These are phyloP conservation scores for Auricularia heimuer DNA, from an alignment of 768 basidiomycete genomes.

Conservation along the genomic window DNA sequence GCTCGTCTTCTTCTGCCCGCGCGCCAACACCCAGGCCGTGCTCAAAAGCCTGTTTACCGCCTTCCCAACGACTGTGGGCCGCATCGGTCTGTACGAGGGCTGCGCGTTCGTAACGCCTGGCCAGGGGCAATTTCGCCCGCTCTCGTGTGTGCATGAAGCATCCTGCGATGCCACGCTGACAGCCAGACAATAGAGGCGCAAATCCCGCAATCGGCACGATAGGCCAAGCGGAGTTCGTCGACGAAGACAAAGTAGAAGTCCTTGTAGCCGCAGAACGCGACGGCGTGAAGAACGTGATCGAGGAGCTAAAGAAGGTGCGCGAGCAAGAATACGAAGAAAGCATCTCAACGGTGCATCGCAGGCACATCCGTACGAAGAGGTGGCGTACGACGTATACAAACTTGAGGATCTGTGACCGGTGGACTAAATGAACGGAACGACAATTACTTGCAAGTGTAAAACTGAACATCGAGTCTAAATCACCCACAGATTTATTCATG, in stretches of 20 bases:
- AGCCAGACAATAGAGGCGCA: constrained; percentile 27
- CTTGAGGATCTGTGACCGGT: constrained; percentile 24
- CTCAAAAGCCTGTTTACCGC: constrained; percentile 38
- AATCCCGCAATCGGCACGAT: constrained; percentile 35
- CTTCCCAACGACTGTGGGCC: constrained; percentile 37
- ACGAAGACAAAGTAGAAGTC: constrained; percentile 46
- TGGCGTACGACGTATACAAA: constrained; percentile 47
- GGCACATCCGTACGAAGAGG: constrained; percentile 50
- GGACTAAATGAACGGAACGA: too few relatives aligned
- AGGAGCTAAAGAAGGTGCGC: constrained; percentile 37
- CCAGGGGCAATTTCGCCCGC: constrained; percentile 29
- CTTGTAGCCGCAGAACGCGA: constrained; percentile 30
- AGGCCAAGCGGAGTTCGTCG: constrained; percentile 37
- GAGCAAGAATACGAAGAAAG: not conserved
- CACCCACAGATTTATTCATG: too few relatives aligned
- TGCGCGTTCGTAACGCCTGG: constrained; percentile 49
- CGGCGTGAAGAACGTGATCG: constrained; percentile 31
- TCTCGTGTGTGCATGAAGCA: not conserved
- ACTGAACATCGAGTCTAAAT: too few relatives aligned
- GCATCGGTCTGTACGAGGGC: constrained; percentile 41
- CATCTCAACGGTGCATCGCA: constrained; percentile 12
- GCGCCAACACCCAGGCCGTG: constrained; percentile 28
- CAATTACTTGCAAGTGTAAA: too few relatives aligned
- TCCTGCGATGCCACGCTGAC: constrained; percentile 34
- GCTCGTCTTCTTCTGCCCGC: constrained; percentile 44